These are phyloP conservation scores for Rosa rugosa DNA, from an alignment of 306 rosid genomes.

Conservation along the genomic window DNA sequence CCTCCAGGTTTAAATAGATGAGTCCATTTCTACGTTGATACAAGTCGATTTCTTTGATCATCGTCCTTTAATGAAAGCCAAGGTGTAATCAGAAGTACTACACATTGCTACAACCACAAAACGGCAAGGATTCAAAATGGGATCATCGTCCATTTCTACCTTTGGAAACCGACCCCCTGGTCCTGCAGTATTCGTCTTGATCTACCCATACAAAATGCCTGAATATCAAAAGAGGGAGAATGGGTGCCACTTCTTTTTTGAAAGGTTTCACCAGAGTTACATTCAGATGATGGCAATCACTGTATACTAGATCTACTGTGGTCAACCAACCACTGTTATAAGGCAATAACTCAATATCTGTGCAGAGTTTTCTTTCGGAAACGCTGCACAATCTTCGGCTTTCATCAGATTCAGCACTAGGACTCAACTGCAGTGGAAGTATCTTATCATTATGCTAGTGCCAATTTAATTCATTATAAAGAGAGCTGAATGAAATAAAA, in stretches of 20 bases:
- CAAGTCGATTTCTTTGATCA: too few relatives aligned
- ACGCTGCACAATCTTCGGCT: neutral
- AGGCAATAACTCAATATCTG: neutral
- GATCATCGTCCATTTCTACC: neutral
- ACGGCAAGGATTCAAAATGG: too few relatives aligned
- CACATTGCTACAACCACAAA: too few relatives aligned
- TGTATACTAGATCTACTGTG: neutral
- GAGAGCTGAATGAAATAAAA: neutral
- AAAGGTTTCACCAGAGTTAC: neutral
- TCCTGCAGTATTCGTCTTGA: too few relatives aligned
- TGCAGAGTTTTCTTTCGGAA: neutral
- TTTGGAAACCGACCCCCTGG: neutral
- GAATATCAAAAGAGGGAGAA: too few relatives aligned
- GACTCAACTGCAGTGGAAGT: neutral
- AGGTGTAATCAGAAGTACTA: too few relatives aligned
- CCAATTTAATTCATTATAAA: neutral
- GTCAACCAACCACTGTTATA: neutral
- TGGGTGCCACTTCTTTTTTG: neutral
- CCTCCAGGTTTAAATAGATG: too few relatives aligned
- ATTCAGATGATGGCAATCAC: neutral
- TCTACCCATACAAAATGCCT: too few relatives aligned
- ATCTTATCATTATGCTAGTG: neutral
- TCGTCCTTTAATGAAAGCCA: too few relatives aligned
- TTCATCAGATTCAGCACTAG: neutral
- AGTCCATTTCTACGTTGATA: too few relatives aligned